Percentiles rank a stretch among this genome's conserved stretches.
Conservation (phyloP, 768 basidiomycete species). For the Heimioporus sp. region DNA sequence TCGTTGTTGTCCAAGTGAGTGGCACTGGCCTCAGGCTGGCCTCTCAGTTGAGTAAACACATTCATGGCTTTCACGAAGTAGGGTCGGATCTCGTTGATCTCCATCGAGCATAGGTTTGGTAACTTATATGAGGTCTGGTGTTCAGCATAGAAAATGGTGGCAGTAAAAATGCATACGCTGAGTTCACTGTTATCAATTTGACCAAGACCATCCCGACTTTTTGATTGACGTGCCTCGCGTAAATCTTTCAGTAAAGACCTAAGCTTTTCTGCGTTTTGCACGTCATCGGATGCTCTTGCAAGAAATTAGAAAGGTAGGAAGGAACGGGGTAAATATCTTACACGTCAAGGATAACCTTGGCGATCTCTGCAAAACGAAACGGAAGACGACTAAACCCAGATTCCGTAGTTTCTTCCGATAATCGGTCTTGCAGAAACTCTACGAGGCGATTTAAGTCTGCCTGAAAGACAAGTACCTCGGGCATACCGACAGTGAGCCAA, state of each 20-base stretch:
- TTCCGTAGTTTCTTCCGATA: slow-evolving; percentile 72
- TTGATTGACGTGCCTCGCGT: slow-evolving; percentile 94
- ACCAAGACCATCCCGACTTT: slow-evolving; percentile 81
- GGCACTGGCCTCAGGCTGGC: slow-evolving; percentile 13
- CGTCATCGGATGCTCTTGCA: slow-evolving; percentile 83
- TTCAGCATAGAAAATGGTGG: background rate
- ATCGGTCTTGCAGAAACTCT: slow-evolving; percentile 81
- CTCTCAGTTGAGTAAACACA: slow-evolving; percentile 56
- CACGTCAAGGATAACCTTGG: slow-evolving; percentile 93
- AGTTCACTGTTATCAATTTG: slow-evolving; percentile 80
- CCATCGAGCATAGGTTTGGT: slow-evolving; percentile 83
- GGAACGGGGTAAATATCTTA: slow-evolving; percentile 37
- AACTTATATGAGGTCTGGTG: slow-evolving; percentile 44
- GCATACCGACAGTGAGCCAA: slow-evolving; percentile 85
- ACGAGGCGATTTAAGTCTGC: background rate
- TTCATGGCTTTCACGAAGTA: slow-evolving; percentile 85
- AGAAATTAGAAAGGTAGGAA: background rate
- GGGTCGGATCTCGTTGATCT: slow-evolving; percentile 91
- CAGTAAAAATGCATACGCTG: slow-evolving; percentile 50
- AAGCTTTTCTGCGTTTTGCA: slow-evolving; percentile 80
- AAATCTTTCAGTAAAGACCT: slow-evolving; percentile 88
- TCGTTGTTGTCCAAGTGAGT: slow-evolving; percentile 3
- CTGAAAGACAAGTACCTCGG: background rate
- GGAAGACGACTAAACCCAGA: slow-evolving; percentile 78
- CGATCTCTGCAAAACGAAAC: slow-evolving; percentile 85